Conservation (phyloP, 352 stramenopile genomes). For the Aphanomyces euteiches region DNA sequence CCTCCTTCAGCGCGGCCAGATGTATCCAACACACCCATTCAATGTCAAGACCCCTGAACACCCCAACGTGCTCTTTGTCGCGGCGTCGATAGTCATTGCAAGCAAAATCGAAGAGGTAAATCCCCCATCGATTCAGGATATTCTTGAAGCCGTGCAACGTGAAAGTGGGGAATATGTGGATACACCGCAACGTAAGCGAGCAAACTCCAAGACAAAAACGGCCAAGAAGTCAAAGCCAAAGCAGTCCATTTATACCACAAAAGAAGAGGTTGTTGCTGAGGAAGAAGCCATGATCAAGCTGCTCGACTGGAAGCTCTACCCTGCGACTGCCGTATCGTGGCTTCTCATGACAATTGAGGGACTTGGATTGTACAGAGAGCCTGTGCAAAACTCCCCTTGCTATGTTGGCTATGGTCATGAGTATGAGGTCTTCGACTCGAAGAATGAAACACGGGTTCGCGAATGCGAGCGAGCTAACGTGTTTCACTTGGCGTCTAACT, state of each 20-base stretch:
- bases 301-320: slow-evolving; percentile 26
- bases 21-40: not conserved
- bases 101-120: slow-evolving; percentile 27
- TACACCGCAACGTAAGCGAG: not conserved
- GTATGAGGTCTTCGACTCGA: slow-evolving; percentile 12
- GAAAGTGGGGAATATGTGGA: slow-evolving; percentile 16
- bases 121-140: slow-evolving; percentile 19
- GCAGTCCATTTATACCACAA: slow-evolving; percentile 26
- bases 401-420: slow-evolving; percentile 14
- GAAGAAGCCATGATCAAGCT: slow-evolving; percentile 22
- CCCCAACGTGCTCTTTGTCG: slow-evolving; percentile 10
- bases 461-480: slow-evolving; percentile 9
- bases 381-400: slow-evolving; percentile 16
- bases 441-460: not conserved
- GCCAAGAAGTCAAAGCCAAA: not conserved
- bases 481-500: slow-evolving; percentile 25
- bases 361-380: slow-evolving; percentile 24
- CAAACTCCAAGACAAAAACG: not conserved
- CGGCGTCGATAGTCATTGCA: slow-evolving; percentile 12
- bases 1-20: not conserved
- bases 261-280: slow-evolving; percentile 20
- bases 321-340: slow-evolving; percentile 20
- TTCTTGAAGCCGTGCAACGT: slow-evolving; percentile 24
- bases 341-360: slow-evolving; percentile 22
- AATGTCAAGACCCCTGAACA: slow-evolving; percentile 17